Percentiles rank a stretch among this genome's conserved stretches.
Conservation (phyloP, 2,329 filamentous ascomycete species). For the Pochonia chlamydosporia region DNA sequence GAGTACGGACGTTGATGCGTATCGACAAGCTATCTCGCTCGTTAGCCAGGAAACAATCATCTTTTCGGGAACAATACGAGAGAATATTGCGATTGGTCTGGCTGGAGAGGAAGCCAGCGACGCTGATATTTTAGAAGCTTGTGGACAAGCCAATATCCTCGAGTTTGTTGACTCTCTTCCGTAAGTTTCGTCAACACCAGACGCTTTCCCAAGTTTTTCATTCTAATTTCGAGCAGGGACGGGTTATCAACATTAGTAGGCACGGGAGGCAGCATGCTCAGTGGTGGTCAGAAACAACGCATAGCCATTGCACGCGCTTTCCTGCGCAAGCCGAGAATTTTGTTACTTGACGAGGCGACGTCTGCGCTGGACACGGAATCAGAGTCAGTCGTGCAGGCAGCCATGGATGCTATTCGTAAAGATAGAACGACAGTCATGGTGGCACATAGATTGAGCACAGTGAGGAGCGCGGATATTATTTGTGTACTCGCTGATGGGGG, state of each 20-base stretch:
- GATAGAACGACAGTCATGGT: background rate
- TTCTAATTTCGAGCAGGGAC: background rate
- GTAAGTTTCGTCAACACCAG: background rate
- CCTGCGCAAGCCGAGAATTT: slow-evolving; percentile 53
- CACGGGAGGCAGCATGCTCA: slow-evolving; percentile 56
- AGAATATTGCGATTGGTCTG: background rate
- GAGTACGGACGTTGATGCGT: background rate
- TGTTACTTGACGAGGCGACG: slow-evolving; percentile 65
- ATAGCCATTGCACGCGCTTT: slow-evolving; percentile 63
- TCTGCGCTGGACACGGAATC: slow-evolving; percentile 50
- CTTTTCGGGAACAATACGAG: background rate
- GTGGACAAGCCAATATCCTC: background rate
- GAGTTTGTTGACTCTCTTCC: background rate
- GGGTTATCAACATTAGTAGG: slow-evolving; percentile 25
- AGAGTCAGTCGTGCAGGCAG: slow-evolving; percentile 53
- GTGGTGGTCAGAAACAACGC: slow-evolving; percentile 61
- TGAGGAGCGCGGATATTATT: background rate
- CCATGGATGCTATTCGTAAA: slow-evolving; percentile 33
- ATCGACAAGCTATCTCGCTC: background rate
- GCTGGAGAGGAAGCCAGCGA: background rate
- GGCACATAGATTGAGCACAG: background rate
- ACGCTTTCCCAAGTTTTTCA: background rate
- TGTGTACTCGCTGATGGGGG: background rate
- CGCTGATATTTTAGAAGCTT: background rate
- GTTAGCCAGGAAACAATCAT: background rate